phyloP scores from a whole-genome alignment of 2,329 filamentous ascomycete genomes.

The Sclerotinia subarctica region DNA sequence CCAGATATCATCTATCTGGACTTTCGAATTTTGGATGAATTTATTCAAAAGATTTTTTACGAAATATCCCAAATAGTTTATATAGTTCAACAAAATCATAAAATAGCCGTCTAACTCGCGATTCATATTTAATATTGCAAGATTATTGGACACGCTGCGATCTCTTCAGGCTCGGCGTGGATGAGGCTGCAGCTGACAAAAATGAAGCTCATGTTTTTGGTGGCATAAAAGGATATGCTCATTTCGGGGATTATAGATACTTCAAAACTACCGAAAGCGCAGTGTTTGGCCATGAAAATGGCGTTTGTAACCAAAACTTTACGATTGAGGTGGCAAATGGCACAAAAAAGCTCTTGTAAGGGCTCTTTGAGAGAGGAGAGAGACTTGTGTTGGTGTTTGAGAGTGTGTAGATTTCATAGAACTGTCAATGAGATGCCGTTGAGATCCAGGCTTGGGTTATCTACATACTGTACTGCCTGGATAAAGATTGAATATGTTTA shows the following conservation, averaged over 20 bases:
- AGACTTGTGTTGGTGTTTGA: neutral
- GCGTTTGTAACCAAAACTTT: neutral
- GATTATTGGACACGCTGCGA: no score
- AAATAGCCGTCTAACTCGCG: no score
- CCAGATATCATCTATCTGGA: no score
- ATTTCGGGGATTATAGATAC: neutral
- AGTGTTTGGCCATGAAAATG: neutral
- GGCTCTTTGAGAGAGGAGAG: no score
- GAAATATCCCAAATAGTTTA: no score
- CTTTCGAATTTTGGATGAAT: no score
- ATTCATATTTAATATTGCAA: no score
- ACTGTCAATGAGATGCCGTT: neutral
- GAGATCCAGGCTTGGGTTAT: neutral
- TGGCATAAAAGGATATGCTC: neutral
- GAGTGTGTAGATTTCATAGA: neutral
- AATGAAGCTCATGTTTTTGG: neutral
- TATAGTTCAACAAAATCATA: no score
- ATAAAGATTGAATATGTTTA: no score
- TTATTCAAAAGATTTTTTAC: no score
- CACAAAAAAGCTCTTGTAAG: slow-evolving; percentile 6
- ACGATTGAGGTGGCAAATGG: neutral
- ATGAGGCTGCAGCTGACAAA: neutral
- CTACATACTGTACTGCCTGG: no score
- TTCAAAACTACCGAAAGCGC: neutral
- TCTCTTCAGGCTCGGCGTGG: neutral